Evolutionary conservation across 306 rosid species (phyloP).

Genomic region (Abrus pulchellus): DNA sequence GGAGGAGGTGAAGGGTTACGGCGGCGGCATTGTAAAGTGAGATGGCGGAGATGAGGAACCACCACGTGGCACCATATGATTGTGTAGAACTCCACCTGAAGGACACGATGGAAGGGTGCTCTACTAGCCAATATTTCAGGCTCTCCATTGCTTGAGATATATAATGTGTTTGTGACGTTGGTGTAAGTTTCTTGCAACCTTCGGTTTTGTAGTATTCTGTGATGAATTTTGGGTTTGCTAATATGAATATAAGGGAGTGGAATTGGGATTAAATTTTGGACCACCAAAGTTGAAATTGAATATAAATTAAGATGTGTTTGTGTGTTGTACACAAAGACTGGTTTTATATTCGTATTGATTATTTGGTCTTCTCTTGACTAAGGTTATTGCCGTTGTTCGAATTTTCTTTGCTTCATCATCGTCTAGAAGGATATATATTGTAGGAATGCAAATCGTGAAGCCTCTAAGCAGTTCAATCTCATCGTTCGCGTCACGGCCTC

Average conservation of each 20-base stretch:
- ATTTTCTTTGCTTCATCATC: constrained; percentile 12
- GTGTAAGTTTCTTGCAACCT: neutral
- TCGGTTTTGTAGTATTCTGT: neutral
- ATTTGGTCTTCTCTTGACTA: constrained; percentile 26
- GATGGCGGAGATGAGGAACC: constrained; percentile 64
- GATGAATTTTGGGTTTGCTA: too few species aligned
- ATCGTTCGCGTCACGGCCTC: constrained; percentile 24
- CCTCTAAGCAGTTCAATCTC: constrained; percentile 21
- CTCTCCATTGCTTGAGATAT: neutral
- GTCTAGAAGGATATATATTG: constrained; percentile 46
- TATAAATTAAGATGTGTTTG: neutral
- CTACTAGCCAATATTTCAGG: constrained; percentile 58
- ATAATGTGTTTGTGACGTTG: neutral
- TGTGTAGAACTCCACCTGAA: constrained; percentile 83
- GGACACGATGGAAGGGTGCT: constrained; percentile 64
- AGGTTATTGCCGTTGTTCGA: neutral
- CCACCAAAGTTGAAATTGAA: constrained; percentile 45
- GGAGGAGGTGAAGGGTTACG: constrained; percentile 54
- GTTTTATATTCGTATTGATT: neutral
- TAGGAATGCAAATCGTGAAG: neutral
- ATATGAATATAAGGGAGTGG: constrained; percentile 8
- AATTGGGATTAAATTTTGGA: constrained; percentile 26
- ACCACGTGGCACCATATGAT: constrained; percentile 77
- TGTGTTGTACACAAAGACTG: constrained; percentile 13
- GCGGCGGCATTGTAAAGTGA: constrained; percentile 58